Evolutionary conservation across 805 yeast species (phyloP).

Genomic region (Wickerhamia fluorescens): DNA sequence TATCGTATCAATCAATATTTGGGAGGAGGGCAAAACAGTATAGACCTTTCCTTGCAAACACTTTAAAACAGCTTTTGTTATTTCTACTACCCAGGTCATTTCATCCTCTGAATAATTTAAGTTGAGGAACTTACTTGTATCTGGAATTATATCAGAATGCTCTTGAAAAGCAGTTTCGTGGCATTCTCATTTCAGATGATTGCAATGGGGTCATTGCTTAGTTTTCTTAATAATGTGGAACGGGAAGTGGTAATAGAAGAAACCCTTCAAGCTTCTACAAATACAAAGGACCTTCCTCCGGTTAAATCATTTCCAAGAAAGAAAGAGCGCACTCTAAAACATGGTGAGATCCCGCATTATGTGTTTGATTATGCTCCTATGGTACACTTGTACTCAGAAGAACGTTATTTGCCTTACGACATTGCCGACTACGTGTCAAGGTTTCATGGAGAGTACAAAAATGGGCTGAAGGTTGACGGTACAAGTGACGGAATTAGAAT

Average conservation of each 20-base stretch:
- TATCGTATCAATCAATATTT: too few species aligned
- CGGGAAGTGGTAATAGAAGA: slow-evolving; percentile 16
- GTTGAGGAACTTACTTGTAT: too few species aligned
- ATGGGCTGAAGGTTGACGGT: slow-evolving; percentile 37
- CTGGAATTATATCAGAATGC: too few species aligned
- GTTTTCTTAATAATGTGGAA: slow-evolving; percentile 11
- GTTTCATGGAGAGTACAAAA: slow-evolving; percentile 49
- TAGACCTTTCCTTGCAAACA: too few species aligned
- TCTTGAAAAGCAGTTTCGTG: too few species aligned
- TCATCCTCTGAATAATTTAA: too few species aligned
- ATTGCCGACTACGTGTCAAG: slow-evolving; percentile 60
- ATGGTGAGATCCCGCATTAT: slow-evolving; percentile 57
- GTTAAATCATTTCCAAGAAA: slow-evolving; percentile 24
- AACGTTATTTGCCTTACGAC: slow-evolving; percentile 78
- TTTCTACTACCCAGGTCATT: too few species aligned
- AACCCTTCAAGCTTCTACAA: slow-evolving; percentile 19
- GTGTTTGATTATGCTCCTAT: slow-evolving; percentile 65
- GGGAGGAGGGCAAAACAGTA: too few species aligned
- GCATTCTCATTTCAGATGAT: too few species aligned
- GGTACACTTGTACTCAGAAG: slow-evolving; percentile 86
- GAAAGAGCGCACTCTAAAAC: slow-evolving; percentile 29
- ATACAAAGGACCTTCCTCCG: slow-evolving; percentile 27
- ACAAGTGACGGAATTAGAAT: slow-evolving; percentile 27
- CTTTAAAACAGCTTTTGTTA: too few species aligned
- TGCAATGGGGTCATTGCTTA: too few species aligned